These are phyloP conservation scores for Erythrophleum ivorense DNA, from an alignment of 331 rosid genomes.

Conservation along the genomic window DNA sequence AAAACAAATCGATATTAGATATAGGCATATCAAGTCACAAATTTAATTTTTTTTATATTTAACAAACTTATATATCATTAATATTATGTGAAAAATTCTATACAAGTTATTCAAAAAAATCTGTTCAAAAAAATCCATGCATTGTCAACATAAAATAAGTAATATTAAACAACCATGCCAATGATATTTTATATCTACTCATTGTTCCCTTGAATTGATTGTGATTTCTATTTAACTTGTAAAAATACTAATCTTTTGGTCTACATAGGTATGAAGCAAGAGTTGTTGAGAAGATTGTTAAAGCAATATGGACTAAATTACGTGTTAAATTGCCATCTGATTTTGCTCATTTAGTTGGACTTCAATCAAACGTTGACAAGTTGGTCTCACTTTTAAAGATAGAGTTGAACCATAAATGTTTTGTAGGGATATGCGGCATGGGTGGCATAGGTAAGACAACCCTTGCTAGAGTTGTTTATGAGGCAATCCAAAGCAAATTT, in stretches of 20 bases:
- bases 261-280: neutral
- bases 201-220: no score
- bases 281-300: neutral
- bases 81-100: no score
- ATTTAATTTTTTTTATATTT: no score
- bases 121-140: no score
- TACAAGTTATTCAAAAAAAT: no score
- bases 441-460: neutral
- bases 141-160: no score
- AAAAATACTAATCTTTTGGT: neutral
- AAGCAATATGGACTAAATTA: neutral
- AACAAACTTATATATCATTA: no score
- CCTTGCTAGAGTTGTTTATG: neutral
- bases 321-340: neutral
- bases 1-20: no score
- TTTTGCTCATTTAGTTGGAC: slow-evolving; percentile 4
- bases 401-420: neutral
- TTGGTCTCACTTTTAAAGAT: neutral
- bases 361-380: neutral
- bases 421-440: slow-evolving; percentile 22
- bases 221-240: no score
- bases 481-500: neutral
- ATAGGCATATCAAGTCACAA: no score
- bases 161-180: no score
- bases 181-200: no score